Percentiles rank a stretch among this genome's conserved stretches.
These are phyloP conservation scores for Coemansia sp. DNA, from an alignment of 192 early-diverging fungal genomes.

Conservation along the genomic window DNA sequence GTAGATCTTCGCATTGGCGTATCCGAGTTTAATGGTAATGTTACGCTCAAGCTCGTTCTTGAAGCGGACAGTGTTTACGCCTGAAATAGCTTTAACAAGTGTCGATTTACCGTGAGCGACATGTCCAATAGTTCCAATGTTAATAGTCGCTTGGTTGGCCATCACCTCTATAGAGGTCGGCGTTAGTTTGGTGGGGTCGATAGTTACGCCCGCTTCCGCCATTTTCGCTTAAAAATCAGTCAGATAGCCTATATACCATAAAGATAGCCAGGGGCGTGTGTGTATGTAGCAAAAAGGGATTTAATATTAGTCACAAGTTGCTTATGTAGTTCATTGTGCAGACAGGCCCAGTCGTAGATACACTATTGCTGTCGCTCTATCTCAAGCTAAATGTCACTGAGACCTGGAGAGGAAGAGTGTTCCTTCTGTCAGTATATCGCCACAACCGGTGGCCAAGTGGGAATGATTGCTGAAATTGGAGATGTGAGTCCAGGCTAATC, in stretches of 20 bases:
- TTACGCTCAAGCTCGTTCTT: slow-evolving; percentile 98
- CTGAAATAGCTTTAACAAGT: slow-evolving; percentile 97
- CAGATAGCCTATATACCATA: not conserved
- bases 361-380: too few relatives aligned
- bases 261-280: too few relatives aligned
- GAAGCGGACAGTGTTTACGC: slow-evolving; percentile 96
- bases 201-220: slow-evolving; percentile 17
- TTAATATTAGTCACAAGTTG: not conserved
- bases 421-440: too few relatives aligned
- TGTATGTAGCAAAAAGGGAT: too few relatives aligned
- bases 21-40: slow-evolving; percentile 99
- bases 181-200: slow-evolving; percentile 42
- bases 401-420: too few relatives aligned
- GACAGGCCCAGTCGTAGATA: too few relatives aligned
- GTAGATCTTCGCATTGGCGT: slow-evolving; percentile 99
- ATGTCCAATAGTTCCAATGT: slow-evolving; percentile 99
- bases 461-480: too few relatives aligned
- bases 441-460: too few relatives aligned
- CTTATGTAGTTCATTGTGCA: not conserved
- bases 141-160: slow-evolving; percentile 96
- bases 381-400: too few relatives aligned
- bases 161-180: slow-evolving; percentile 84
- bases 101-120: slow-evolving; percentile 99
- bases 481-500: too few relatives aligned
- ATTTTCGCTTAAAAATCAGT: slow-evolving; percentile 16